phyloP scores from a whole-genome alignment of 768 basidiomycete species.

The Kwoniella dejecticola region DNA sequence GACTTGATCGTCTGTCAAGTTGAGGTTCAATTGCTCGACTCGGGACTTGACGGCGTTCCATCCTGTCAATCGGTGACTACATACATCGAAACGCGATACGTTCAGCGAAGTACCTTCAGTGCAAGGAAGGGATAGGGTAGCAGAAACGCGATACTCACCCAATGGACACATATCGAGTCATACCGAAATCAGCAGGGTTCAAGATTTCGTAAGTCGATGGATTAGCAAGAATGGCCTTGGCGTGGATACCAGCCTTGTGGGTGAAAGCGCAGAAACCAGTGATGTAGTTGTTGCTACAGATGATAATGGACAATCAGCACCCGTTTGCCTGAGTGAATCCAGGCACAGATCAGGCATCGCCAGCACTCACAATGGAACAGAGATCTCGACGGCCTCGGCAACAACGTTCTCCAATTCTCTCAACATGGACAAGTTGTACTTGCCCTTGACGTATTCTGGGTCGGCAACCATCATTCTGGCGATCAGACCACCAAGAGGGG shows the following conservation, averaged over 20 bases:
- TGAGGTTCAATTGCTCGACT: conserved; percentile 92
- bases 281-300: conserved; percentile 57
- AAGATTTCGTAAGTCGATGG: conserved; percentile 98
- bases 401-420: conserved; percentile 99
- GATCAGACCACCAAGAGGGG: conserved; percentile 92
- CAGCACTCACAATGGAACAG: conserved; percentile 72
- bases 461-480: conserved; percentile 93
- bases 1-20: conserved; percentile 88
- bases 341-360: too few relatives aligned
- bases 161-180: conserved; percentile 96
- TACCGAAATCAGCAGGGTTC: conserved; percentile 98
- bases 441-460: conserved; percentile 98
- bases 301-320: neutral
- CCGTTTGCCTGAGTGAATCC: neutral
- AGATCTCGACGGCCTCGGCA: conserved; percentile 97
- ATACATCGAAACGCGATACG: conserved; percentile 5
- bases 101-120: too few relatives aligned
- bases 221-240: conserved; percentile 99
- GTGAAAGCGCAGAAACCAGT: conserved; percentile 99
- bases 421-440: conserved; percentile 97
- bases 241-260: conserved; percentile 99
- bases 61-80: conserved; percentile 87
- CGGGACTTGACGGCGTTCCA: conserved; percentile 99
- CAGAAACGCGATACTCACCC: conserved; percentile 58
- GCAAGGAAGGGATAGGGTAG: too few relatives aligned